Base-by-base conservation (phyloP, 768 basidiomycete species). In the Daedaleopsis nitida region DNA sequence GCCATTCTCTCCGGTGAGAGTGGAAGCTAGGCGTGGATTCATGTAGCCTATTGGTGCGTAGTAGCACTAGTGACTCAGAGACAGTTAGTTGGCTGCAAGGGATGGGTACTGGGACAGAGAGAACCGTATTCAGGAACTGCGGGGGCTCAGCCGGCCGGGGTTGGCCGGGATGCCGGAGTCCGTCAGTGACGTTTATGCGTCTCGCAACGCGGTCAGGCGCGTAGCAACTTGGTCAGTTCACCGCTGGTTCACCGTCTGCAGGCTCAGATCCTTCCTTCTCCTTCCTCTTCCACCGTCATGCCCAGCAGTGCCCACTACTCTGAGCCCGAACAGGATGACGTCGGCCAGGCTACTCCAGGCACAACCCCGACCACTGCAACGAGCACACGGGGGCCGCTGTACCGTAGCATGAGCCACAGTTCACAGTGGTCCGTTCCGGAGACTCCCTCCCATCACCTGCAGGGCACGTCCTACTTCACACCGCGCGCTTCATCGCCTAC, bases 381-480 rank as follows among this genome's bases (percentile, higher is more conserved):
- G 54, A 53, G 58, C 45, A 49, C 35, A 24, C 65, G 69, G 49
- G 62, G 66, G 1, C 67, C 69, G 38, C 60, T 68, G 13, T 68
- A 70, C 52, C 71, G 69, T 56, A 68, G 64, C 59, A 51, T 65
- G 50, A 86, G 83, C 69, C 80, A 81, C 58, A 76, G 79, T 58
- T 85, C 87, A n/a, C 81, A 80, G 61, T 85, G 85, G 82, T 83
- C 85, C 16, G 70, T 80, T 13, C 71, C 74, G 17, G 84, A 87
- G 39, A 83, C 83, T 8, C 87, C 86, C 37, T 78, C 76, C 16
- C 88, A 88, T 66, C 88, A 87, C 70, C 78, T 84, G 68, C 83
- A 85, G 66, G 89, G 87, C 57, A 86, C 87, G 17, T 89, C 88
- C 9, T 88, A 88, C 72, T 86, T 82, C 62, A 74, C 83, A 21